Evolutionary conservation across 2,329 filamentous ascomycete species (phyloP).

Genomic region (Botrytis pseudocinerea): DNA sequence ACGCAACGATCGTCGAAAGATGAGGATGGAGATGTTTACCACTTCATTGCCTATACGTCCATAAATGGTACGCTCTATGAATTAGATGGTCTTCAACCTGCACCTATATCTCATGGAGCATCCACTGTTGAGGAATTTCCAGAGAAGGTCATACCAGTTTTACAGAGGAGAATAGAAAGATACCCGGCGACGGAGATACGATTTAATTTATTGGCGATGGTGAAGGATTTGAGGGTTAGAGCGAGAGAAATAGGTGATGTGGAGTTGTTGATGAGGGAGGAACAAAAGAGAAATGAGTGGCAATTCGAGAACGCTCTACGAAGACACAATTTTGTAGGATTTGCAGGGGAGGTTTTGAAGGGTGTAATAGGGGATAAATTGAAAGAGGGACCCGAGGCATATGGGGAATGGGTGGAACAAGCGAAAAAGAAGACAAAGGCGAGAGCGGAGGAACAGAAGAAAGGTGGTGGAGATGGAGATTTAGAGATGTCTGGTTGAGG

Average conservation of each 20-base stretch:
- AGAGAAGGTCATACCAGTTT: conserved; percentile 78
- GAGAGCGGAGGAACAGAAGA: conserved; percentile 37
- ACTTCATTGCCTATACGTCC: conserved; percentile 94
- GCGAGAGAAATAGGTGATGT: conserved; percentile 80
- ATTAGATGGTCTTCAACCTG: conserved; percentile 89
- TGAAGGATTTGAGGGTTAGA: conserved; percentile 74
- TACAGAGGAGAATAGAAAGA: conserved; percentile 78
- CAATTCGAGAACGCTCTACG: conserved; percentile 92
- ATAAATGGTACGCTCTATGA: conserved; percentile 84
- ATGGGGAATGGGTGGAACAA: conserved; percentile 72
- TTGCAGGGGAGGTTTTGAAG: conserved; percentile 87
- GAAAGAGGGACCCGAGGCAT: conserved; percentile 62
- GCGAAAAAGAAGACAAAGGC: conserved; percentile 58
- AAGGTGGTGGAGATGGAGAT: conserved; percentile 34
- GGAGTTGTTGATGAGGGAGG: conserved; percentile 76
- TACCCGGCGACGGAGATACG: conserved; percentile 88
- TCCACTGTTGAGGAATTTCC: conserved; percentile 74
- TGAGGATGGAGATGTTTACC: conserved; percentile 83
- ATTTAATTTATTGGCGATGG: conserved; percentile 94
- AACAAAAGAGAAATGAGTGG: conserved; percentile 83
- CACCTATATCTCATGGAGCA: conserved; percentile 83
- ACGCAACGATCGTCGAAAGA: conserved; percentile 68
- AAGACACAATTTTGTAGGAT: conserved; percentile 94
- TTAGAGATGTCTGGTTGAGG: conserved; percentile 39
- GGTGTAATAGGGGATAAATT: conserved; percentile 78